These are phyloP conservation scores for Hypoxylon sp. DNA, from an alignment of 2,329 filamentous ascomycete species.

Conservation along the genomic window DNA sequence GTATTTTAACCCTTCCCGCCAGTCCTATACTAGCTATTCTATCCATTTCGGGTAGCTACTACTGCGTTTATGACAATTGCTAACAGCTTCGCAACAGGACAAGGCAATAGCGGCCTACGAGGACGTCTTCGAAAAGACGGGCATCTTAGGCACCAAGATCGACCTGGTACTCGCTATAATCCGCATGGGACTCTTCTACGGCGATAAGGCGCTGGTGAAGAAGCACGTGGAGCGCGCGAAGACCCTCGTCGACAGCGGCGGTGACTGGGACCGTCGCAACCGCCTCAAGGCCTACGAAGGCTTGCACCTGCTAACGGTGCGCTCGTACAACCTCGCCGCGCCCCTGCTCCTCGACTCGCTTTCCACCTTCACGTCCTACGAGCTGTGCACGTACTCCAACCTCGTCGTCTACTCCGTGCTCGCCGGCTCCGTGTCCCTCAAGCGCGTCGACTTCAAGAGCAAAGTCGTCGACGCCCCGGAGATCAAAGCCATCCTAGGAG, in stretches of 20 bases:
- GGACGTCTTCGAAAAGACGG: slow-evolving; percentile 95
- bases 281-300: slow-evolving; percentile 98
- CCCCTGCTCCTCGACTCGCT: slow-evolving; percentile 95
- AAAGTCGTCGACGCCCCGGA: slow-evolving; percentile 99
- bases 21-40: not conserved
- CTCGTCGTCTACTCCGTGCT: slow-evolving; percentile 97
- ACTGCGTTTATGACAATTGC: slow-evolving; percentile 13
- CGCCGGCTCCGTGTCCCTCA: slow-evolving; percentile 92
- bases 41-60: not conserved
- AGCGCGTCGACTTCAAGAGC: slow-evolving; percentile 98
- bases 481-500: slow-evolving; percentile 94
- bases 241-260: slow-evolving; percentile 90
- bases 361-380: slow-evolving; percentile 98
- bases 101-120: slow-evolving; percentile 94
- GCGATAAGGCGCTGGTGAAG: slow-evolving; percentile 91
- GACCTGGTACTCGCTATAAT: slow-evolving; percentile 97
- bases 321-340: slow-evolving; percentile 89
- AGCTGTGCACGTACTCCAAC: slow-evolving; percentile 95
- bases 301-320: slow-evolving; percentile 90
- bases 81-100: slow-evolving; percentile 70
- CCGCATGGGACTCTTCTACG: slow-evolving; percentile 94
- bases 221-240: slow-evolving; percentile 93
- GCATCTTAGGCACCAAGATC: slow-evolving; percentile 95
- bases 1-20: slow-evolving; percentile 61
- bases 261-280: slow-evolving; percentile 98